phyloP scores from a whole-genome alignment of 768 basidiomycete species.

The Lepiota venenata region DNA sequence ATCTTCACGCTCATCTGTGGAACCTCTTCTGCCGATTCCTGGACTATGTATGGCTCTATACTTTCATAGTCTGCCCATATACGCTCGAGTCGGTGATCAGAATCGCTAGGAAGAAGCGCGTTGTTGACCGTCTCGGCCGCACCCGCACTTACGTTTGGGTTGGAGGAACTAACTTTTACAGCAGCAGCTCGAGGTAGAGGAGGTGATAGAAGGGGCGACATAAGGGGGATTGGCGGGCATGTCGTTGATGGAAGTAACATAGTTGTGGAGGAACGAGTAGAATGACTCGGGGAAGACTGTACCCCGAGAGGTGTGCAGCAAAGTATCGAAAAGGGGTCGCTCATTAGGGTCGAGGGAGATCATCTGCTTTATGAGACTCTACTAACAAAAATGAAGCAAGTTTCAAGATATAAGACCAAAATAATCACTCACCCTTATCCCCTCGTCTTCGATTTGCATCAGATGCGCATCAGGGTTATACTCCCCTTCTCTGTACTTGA shows the following conservation, averaged over 20 bases:
- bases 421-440: constrained; percentile 64
- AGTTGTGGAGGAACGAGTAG: constrained; percentile 93
- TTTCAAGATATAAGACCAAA: neutral
- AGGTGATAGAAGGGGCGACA: constrained; percentile 29
- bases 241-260: constrained; percentile 78
- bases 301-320: constrained; percentile 72
- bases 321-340: constrained; percentile 78
- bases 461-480: constrained; percentile 72
- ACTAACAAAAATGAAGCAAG: constrained; percentile 26
- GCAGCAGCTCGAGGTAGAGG: constrained; percentile 26
- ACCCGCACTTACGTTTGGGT: constrained; percentile 30
- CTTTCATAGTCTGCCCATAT: constrained; percentile 88
- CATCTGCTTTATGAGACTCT: constrained; percentile 91
- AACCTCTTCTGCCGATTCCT: constrained; percentile 42
- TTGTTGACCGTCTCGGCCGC: constrained; percentile 10
- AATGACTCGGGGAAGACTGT: constrained; percentile 89
- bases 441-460: constrained; percentile 72
- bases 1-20: constrained; percentile 46
- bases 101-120: constrained; percentile 39
- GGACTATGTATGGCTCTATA: constrained; percentile 64
- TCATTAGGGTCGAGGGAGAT: constrained; percentile 72
- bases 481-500: constrained; percentile 89
- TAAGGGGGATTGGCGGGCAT: constrained; percentile 47
- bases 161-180: constrained; percentile 30
- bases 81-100: constrained; percentile 80